Conservation (phyloP, 495 filamentous ascomycete species). For the Sporormia fimetaria region DNA sequence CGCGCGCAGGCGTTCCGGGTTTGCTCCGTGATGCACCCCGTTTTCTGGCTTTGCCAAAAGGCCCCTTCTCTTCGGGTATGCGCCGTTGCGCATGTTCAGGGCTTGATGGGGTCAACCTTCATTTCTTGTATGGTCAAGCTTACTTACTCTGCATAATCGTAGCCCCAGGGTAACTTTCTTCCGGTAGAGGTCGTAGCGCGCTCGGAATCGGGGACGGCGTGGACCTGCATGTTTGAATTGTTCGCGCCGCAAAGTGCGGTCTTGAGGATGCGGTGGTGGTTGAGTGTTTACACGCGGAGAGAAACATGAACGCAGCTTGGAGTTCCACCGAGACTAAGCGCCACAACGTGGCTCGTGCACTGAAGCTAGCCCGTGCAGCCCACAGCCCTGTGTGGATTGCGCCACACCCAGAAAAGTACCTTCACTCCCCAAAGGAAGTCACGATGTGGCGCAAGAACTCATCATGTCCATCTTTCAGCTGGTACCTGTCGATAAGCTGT, state of each 20-base stretch:
- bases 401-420: too few relatives aligned
- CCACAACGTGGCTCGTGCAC: too few relatives aligned
- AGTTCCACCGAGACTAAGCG: too few relatives aligned
- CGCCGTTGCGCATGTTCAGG: slow-evolving; percentile 38
- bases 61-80: slow-evolving; percentile 49
- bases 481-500: too few relatives aligned
- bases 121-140: background rate
- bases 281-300: background rate
- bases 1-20: slow-evolving; percentile 45
- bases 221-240: slow-evolving; percentile 45
- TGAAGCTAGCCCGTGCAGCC: too few relatives aligned
- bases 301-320: too few relatives aligned
- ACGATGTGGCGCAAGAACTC: too few relatives aligned
- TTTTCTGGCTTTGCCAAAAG: slow-evolving; percentile 45
- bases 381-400: too few relatives aligned
- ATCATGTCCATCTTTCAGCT: too few relatives aligned
- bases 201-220: slow-evolving; percentile 54
- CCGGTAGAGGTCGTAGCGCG: slow-evolving; percentile 50
- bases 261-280: too few relatives aligned
- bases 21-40: slow-evolving; percentile 43
- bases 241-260: too few relatives aligned
- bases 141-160: slow-evolving; percentile 49
- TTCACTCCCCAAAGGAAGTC: too few relatives aligned
- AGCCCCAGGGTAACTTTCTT: slow-evolving; percentile 49
- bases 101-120: slow-evolving; percentile 32